Conservation (phyloP, 2,329 filamentous ascomycete genomes). For the Aspergillus sp. region DNA sequence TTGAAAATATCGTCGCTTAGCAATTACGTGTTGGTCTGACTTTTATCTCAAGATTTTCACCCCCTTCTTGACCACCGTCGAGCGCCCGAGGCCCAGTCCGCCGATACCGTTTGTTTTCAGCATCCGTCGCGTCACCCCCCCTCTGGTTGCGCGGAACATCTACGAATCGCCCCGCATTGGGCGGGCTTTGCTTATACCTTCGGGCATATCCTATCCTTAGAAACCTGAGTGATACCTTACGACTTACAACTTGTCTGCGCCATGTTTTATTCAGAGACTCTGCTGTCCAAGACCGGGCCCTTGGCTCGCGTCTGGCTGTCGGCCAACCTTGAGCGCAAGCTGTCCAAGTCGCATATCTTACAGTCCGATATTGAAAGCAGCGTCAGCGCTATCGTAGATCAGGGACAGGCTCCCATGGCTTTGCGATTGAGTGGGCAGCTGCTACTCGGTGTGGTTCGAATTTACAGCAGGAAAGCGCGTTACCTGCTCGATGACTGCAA, state of each 20-base stretch:
- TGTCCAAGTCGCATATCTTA: slow-evolving; percentile 94
- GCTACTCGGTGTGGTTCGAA: slow-evolving; percentile 91
- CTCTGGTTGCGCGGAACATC: slow-evolving; percentile 29
- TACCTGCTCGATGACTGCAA: slow-evolving; percentile 98
- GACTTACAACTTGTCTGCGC: slow-evolving; percentile 21
- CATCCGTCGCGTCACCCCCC: slow-evolving; percentile 37
- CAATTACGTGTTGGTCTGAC: background rate
- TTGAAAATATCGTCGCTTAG: slow-evolving; percentile 1
- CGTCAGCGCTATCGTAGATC: slow-evolving; percentile 92
- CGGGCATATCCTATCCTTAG: slow-evolving; percentile 39
- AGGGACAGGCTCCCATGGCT: slow-evolving; percentile 91
- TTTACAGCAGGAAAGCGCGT: slow-evolving; percentile 95
- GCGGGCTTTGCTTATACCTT: slow-evolving; percentile 33
- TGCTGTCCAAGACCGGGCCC: slow-evolving; percentile 95
- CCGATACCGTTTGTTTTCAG: slow-evolving; percentile 36
- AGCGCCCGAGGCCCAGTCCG: slow-evolving; percentile 6
- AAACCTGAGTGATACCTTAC: slow-evolving; percentile 19
- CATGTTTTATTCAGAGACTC: slow-evolving; percentile 98
- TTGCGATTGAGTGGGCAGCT: slow-evolving; percentile 92
- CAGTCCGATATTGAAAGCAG: slow-evolving; percentile 94
- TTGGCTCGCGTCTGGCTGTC: slow-evolving; percentile 97
- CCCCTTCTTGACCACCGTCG: slow-evolving; percentile 5
- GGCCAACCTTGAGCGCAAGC: slow-evolving; percentile 96
- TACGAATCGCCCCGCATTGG: slow-evolving; percentile 38
- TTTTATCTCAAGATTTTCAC: background rate